A percentile compares a stretch with the other conserved stretches of the same genome.
Evolutionary conservation across 2,329 filamentous ascomycete genomes (phyloP).

Genomic region (Plectosphaerella sp.): DNA sequence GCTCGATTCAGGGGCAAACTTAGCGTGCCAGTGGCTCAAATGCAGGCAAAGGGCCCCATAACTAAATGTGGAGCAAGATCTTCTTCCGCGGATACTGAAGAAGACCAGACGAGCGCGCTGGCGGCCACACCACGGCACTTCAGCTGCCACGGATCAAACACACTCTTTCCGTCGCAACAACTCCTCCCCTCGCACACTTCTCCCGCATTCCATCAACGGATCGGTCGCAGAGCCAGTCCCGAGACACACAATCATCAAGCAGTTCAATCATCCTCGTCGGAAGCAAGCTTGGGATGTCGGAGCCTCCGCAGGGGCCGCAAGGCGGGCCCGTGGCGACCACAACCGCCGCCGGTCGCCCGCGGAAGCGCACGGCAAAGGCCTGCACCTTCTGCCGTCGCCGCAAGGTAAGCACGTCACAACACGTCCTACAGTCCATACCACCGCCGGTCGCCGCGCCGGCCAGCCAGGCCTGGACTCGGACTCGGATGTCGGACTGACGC

Average conservation of each 20-base stretch:
- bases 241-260: neutral
- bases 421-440: neutral
- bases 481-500: neutral
- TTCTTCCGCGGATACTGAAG: no score
- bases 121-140: no score
- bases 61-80: no score
- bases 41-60: no score
- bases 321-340: neutral
- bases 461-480: neutral
- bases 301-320: no score
- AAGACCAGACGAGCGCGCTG: no score
- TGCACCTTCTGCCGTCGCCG: conserved; percentile 24
- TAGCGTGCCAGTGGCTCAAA: no score
- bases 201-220: neutral
- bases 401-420: conserved; percentile 16
- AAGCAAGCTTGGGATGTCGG: no score
- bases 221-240: neutral
- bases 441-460: neutral
- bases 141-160: neutral
- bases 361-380: conserved; percentile 21
- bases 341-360: conserved; percentile 9
- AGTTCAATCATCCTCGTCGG: no score
- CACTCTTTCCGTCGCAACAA: no score
- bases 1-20: no score
- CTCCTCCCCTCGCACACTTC: neutral